phyloP scores from a whole-genome alignment of 768 basidiomycete species.

The Rhodotorula paludigena region DNA sequence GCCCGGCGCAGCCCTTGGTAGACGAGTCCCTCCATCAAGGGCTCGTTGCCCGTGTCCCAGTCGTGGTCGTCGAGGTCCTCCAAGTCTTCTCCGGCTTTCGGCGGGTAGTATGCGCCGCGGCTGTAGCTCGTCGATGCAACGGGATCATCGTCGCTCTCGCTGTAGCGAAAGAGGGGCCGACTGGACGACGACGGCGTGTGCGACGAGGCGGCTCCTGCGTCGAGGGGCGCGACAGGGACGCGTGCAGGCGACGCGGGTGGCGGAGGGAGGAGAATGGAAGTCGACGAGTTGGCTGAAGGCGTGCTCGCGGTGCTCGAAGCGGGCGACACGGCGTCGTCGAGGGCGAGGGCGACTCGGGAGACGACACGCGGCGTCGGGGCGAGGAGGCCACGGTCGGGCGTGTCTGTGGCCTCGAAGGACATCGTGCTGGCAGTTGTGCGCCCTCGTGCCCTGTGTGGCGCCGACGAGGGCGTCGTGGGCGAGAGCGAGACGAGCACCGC shows the following conservation, averaged over 20 bases:
- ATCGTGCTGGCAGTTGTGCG: no score
- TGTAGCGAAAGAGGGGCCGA: constrained; percentile 10
- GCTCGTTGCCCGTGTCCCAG: constrained; percentile 41
- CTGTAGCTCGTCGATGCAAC: constrained; percentile 20
- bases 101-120: constrained; percentile 46
- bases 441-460: no score
- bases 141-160: constrained; percentile 2
- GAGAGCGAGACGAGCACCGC: no score
- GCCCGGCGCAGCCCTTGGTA: constrained; percentile 6
- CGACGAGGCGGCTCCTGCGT: background rate
- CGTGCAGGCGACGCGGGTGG: constrained; percentile 1
- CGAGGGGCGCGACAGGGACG: background rate
- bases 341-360: constrained; percentile 3
- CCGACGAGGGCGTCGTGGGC: no score
- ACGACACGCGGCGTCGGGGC: constrained; percentile 2
- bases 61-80: constrained; percentile 64
- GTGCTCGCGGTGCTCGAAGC: background rate
- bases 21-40: constrained; percentile 36
- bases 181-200: background rate
- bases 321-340: background rate
- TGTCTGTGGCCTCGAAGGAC: background rate
- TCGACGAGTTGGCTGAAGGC: background rate
- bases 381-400: constrained; percentile 1
- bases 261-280: background rate
- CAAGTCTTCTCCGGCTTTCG: constrained; percentile 63